Evolutionary conservation across 1,284 basidiomycete genomes (phyloP), one percentile per base, ranked within the genome.

Genomic region (Naganishia sp.): DNA sequence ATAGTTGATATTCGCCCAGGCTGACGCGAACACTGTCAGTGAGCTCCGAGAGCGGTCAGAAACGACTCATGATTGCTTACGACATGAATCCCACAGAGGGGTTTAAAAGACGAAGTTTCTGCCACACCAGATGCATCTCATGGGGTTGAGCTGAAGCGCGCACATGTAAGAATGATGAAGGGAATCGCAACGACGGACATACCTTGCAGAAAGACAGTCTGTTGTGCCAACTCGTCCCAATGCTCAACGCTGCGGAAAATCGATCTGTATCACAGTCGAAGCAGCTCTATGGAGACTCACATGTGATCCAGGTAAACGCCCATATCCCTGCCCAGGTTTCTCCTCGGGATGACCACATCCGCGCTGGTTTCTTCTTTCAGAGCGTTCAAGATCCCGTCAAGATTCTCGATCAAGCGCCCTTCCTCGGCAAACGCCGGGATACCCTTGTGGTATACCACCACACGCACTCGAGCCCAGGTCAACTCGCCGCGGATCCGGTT

Each of bases 141-240:
- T 49, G 47, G 11, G 47, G 21, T 23, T 49, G 10, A 25, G 21
- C 47, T 49, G 47, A 28, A 21, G 6, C 11, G 47, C 10, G 18
- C 6, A 23, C 47, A 25, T 4, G 21, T 49, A 11, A 49, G 47
- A n/a, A 25, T 23, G 17, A 23, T 25, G 42, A 18, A 21, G 13
- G 31, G n/a, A 10, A 11, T 17, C 5, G 35, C 35, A 39, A 28
- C 28, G 35, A 39, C 7, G 35, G 13, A 39, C 55, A 28, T 28
- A 41, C 58, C 47, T 42, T 51, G 58, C 23, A 61, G 35, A 42
- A 61, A 61, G 35, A 61, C 51, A 9, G 58, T 61, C 39, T 51
- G 58, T 9, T 41, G 28, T 9, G 58, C 58, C 17, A 61, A 46
- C 1, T 21, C 25, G 21, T 51, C 58, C 58, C 57, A 60, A 17